These are phyloP conservation scores for Porcisia deanei DNA, from an alignment of 208 protist genomes.

Conservation along the genomic window DNA sequence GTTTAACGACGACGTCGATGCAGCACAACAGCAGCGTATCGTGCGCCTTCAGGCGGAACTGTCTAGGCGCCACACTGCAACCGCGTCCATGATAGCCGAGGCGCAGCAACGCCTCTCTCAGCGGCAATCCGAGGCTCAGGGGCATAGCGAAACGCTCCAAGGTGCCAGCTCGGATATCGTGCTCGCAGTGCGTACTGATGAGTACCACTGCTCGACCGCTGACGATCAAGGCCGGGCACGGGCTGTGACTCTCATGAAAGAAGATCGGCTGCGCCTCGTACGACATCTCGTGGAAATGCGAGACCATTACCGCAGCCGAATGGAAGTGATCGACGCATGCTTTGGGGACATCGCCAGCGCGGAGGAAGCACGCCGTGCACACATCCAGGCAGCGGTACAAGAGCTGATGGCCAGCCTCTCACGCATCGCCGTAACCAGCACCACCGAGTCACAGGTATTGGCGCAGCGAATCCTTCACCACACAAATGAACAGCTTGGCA, in stretches of 20 bases:
- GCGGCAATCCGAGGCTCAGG: conserved; percentile 39
- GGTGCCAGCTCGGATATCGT: conserved; percentile 30
- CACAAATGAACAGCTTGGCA: conserved; percentile 65
- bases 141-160: conserved; percentile 22
- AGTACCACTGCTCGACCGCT: conserved; percentile 34
- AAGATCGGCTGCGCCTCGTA: conserved; percentile 58
- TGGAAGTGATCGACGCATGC: conserved; percentile 39
- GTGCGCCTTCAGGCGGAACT: conserved; percentile 46
- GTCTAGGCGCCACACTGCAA: conserved; percentile 45
- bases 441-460: conserved; percentile 75
- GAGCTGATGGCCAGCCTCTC: conserved; percentile 66
- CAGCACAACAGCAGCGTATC: conserved; percentile 48
- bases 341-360: conserved; percentile 36
- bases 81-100: conserved; percentile 28
- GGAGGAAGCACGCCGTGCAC: conserved; percentile 49
- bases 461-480: conserved; percentile 80
- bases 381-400: conserved; percentile 45
- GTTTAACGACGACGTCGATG: conserved; percentile 60
- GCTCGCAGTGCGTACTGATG: conserved; percentile 37
- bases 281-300: conserved; percentile 40
- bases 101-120: conserved; percentile 43
- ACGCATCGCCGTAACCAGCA: conserved; percentile 70
- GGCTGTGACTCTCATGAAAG: conserved; percentile 44
- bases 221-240: conserved; percentile 36
- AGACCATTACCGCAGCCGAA: conserved; percentile 33